A percentile compares a stretch with the other conserved stretches of the same genome.
These are phyloP conservation scores for Tylopilus felleus DNA, from an alignment of 768 basidiomycete species.

Conservation along the genomic window DNA sequence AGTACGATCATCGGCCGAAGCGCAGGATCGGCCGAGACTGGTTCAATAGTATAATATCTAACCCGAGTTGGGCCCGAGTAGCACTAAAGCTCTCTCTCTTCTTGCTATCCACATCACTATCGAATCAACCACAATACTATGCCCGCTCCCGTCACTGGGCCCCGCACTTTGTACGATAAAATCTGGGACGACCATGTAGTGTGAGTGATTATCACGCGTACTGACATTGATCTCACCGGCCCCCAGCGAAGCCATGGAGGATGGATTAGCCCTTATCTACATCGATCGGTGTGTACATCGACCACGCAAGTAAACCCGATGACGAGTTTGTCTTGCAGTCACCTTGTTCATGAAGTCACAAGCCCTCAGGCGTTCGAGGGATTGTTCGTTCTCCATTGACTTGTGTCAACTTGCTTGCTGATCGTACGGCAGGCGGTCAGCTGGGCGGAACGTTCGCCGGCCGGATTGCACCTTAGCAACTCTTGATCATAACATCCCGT, in stretches of 20 bases:
- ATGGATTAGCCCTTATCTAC: conserved; percentile 79
- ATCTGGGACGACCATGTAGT: conserved; percentile 98
- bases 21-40: conserved; percentile 1
- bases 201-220: conserved; percentile 39
- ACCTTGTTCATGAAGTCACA: conserved; percentile 88
- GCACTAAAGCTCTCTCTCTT: not conserved
- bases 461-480: conserved; percentile 90
- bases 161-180: conserved; percentile 95
- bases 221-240: conserved; percentile 6
- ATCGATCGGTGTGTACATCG: conserved; percentile 60
- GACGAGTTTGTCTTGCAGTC: conserved; percentile 29
- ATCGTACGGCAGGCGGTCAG: conserved; percentile 51
- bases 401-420: conserved; percentile 8
- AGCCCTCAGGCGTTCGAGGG: conserved; percentile 92
- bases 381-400: conserved; percentile 45
- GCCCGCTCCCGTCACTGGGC: conserved; percentile 54
- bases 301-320: not conserved
- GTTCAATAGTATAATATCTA: not conserved
- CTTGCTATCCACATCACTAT: not conserved
- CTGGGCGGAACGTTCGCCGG: conserved; percentile 72
- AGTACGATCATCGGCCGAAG: not conserved
- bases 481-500: conserved; percentile 87
- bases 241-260: conserved; percentile 63
- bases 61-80: not conserved
- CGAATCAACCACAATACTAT: conserved; percentile 30